Evolutionary conservation across 2,329 filamentous ascomycete species (phyloP).

Genomic region (Exophiala phaeomuriformis): DNA sequence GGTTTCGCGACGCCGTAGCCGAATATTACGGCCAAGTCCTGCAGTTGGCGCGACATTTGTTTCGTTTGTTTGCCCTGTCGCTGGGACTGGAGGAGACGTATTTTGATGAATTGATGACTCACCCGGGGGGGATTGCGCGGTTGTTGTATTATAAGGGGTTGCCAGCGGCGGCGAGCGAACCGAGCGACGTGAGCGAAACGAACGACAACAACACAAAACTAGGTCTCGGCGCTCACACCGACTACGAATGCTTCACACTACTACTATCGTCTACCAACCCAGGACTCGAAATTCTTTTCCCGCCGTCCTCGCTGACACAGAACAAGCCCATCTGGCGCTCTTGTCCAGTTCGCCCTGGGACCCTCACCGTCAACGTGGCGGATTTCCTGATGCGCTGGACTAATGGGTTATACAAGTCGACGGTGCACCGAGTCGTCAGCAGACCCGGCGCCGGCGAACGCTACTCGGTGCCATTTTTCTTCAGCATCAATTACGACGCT

Average conservation of each 20-base stretch:
- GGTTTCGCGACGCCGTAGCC: slow-evolving; percentile 44
- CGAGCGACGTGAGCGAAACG: background rate
- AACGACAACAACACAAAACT: slow-evolving; percentile 13
- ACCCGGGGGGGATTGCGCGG: slow-evolving; percentile 38
- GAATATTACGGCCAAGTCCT: slow-evolving; percentile 46
- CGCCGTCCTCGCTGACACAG: slow-evolving; percentile 19
- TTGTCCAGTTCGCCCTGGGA: slow-evolving; percentile 31
- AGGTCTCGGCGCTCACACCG: slow-evolving; percentile 26
- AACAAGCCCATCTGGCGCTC: slow-evolving; percentile 25
- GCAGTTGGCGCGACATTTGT: slow-evolving; percentile 45
- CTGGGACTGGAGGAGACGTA: slow-evolving; percentile 48
- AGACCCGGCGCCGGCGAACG: slow-evolving; percentile 34
- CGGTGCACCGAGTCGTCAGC: slow-evolving; percentile 38
- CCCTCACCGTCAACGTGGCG: slow-evolving; percentile 44
- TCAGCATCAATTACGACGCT: slow-evolving; percentile 24
- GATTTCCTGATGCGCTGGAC: slow-evolving; percentile 40
- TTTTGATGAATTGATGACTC: slow-evolving; percentile 49
- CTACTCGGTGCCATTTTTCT: slow-evolving; percentile 40
- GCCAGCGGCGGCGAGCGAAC: background rate
- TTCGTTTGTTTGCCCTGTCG: slow-evolving; percentile 49
- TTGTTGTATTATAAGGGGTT: slow-evolving; percentile 28
- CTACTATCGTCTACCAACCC: slow-evolving; percentile 31
- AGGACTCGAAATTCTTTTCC: slow-evolving; percentile 27
- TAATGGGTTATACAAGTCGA: slow-evolving; percentile 40
- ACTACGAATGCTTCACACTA: slow-evolving; percentile 46